Percentiles rank a stretch among this genome's conserved stretches.
Evolutionary conservation across 768 basidiomycete species (phyloP).

Genomic region (Podaxis sp.): DNA sequence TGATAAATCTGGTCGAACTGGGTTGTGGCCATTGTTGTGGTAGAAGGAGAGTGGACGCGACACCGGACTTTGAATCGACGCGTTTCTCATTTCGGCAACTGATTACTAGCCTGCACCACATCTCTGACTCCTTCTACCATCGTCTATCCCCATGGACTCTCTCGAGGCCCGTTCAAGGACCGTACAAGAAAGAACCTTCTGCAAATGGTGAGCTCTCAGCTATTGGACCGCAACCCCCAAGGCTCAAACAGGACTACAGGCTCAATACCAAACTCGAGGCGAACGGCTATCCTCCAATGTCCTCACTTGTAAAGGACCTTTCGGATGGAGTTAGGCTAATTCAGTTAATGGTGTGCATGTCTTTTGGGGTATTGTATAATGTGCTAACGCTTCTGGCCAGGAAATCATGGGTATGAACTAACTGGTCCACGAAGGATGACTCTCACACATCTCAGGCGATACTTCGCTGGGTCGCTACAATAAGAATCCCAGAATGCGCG

Average conservation of each 20-base stretch:
- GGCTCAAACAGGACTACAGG: slow-evolving; percentile 45
- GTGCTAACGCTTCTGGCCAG: slow-evolving; percentile 36
- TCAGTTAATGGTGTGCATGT: slow-evolving; percentile 76
- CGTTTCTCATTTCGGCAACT: slow-evolving; percentile 23
- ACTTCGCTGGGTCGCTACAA: slow-evolving; percentile 95
- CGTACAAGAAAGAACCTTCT: slow-evolving; percentile 81
- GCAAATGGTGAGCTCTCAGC: slow-evolving; percentile 68
- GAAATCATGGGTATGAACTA: slow-evolving; percentile 85
- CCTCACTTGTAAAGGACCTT: slow-evolving; percentile 84
- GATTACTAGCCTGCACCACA: slow-evolving; percentile 11
- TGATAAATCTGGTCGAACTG: slow-evolving; percentile 88
- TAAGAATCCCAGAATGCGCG: slow-evolving; percentile 82
- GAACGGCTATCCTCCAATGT: slow-evolving; percentile 83
- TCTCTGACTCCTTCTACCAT: slow-evolving; percentile 13
- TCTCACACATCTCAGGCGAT: slow-evolving; percentile 53
- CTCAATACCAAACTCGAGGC: slow-evolving; percentile 92
- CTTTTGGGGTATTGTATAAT: neutral
- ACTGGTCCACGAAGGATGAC: neutral
- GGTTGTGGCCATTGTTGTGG: slow-evolving; percentile 51
- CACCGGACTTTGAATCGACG: slow-evolving; percentile 43
- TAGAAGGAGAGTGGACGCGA: slow-evolving; percentile 32
- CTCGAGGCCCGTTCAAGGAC: slow-evolving; percentile 62
- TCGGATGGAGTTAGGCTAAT: slow-evolving; percentile 95
- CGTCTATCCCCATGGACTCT: slow-evolving; percentile 36
- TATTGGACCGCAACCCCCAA: neutral